These are phyloP conservation scores for Colletotrichum sp. DNA, from an alignment of 2,329 filamentous ascomycete genomes.

Conservation along the genomic window DNA sequence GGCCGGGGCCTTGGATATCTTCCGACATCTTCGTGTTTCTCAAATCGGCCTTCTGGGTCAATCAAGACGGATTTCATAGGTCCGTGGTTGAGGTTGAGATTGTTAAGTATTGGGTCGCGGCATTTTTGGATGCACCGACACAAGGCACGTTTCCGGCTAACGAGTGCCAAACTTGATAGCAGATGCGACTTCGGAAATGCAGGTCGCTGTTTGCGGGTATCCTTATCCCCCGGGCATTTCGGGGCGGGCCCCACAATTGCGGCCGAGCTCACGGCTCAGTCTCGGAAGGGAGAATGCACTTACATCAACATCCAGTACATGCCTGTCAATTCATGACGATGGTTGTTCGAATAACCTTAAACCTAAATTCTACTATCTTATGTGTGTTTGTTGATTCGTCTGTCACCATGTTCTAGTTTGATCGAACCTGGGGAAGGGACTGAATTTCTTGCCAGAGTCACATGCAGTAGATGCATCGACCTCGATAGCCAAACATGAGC, in stretches of 20 bases:
- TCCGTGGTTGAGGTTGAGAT: not conserved
- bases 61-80: not conserved
- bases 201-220: not conserved
- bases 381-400: not conserved
- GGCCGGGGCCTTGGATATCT: not conserved
- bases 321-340: not conserved
- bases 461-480: too few species aligned
- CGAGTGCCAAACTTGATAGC: not conserved
- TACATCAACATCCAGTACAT: not conserved
- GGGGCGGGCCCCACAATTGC: not conserved
- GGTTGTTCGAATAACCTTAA: not conserved
- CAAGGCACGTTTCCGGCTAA: not conserved
- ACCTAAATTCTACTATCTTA: too few species aligned
- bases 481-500: too few species aligned
- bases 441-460: not conserved
- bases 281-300: not conserved
- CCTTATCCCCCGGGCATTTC: not conserved
- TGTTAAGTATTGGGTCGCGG: accelerated
- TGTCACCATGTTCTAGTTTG: not conserved
- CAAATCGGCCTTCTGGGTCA: not conserved
- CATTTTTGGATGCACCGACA: not conserved
- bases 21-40: not conserved
- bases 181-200: not conserved
- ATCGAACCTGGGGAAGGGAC: not conserved
- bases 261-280: not conserved